Conservation (phyloP, 805 yeast species). For the Candida pseudofarinosa region DNA sequence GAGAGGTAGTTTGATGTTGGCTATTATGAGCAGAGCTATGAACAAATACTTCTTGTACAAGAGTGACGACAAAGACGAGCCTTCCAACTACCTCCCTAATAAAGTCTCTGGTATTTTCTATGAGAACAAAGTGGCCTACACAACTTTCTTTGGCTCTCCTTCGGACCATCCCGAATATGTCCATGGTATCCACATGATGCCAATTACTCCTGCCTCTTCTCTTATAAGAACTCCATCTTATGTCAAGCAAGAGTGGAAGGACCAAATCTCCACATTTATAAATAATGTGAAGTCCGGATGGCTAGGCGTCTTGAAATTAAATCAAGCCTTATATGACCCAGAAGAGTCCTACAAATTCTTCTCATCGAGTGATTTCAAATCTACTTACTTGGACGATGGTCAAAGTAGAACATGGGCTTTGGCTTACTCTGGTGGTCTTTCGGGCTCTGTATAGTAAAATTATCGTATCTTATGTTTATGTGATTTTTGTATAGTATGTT, state of each 20-base stretch:
- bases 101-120: conserved; percentile 70
- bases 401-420: conserved; percentile 61
- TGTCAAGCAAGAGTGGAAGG: conserved; percentile 61
- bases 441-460: background rate
- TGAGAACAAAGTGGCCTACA: conserved; percentile 68
- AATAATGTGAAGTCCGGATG: conserved; percentile 56
- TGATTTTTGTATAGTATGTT: background rate
- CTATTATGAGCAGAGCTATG: conserved; percentile 52
- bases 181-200: conserved; percentile 76
- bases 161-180: conserved; percentile 48
- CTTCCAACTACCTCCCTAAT: conserved; percentile 50
- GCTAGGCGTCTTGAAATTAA: conserved; percentile 70
- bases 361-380: conserved; percentile 17
- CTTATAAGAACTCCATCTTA: conserved; percentile 51
- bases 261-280: conserved; percentile 42
- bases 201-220: conserved; percentile 66
- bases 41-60: conserved; percentile 50
- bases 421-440: conserved; percentile 53
- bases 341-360: conserved; percentile 58
- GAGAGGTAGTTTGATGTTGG: conserved; percentile 59
- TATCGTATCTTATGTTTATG: background rate
- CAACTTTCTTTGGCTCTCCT: conserved; percentile 65
- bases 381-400: conserved; percentile 52
- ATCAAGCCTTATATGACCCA: conserved; percentile 74
- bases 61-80: conserved; percentile 51